Conservation (phyloP, 805 yeast species). For the Kazachstania kunashirensis region DNA sequence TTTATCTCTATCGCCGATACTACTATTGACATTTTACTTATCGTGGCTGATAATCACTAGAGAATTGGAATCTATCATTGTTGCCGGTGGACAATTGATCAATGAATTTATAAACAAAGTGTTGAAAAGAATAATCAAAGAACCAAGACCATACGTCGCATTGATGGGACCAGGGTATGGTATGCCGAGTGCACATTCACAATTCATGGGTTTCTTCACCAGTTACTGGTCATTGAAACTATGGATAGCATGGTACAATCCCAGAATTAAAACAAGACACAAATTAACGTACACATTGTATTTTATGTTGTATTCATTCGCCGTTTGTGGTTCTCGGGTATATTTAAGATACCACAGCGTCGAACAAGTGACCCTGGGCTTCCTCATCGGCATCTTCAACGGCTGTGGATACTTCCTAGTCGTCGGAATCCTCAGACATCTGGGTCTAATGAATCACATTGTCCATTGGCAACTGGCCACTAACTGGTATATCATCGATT, state of each 20-base stretch:
- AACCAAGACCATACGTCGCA: conserved; percentile 56
- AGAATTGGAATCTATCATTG: conserved; percentile 74
- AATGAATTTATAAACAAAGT: conserved; percentile 67
- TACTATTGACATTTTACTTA: conserved; percentile 64
- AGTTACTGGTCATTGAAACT: conserved; percentile 42
- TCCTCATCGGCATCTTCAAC: conserved; percentile 46
- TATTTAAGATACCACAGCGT: conserved; percentile 69
- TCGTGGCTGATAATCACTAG: conserved; percentile 77
- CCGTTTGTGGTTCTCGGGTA: conserved; percentile 60
- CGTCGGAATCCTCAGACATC: conserved; percentile 25
- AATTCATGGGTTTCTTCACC: conserved; percentile 84
- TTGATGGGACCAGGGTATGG: conserved; percentile 56
- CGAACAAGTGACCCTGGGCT: conserved; percentile 69
- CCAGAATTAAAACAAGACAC: background rate
- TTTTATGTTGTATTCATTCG: conserved; percentile 23
- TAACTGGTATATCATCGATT: conserved; percentile 1
- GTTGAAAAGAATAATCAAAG: conserved; percentile 52
- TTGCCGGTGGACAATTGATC: conserved; percentile 76
- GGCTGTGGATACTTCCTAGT: conserved; percentile 51
- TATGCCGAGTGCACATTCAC: conserved; percentile 96
- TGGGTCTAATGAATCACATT: conserved; percentile 3
- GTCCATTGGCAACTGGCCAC: background rate
- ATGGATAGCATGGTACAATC: conserved; percentile 31
- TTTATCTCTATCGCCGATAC: conserved; percentile 72
- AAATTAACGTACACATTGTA: background rate